Base-by-base conservation (phyloP, 768 basidiomycete genomes). In the Boletus rubroflammeus region DNA sequence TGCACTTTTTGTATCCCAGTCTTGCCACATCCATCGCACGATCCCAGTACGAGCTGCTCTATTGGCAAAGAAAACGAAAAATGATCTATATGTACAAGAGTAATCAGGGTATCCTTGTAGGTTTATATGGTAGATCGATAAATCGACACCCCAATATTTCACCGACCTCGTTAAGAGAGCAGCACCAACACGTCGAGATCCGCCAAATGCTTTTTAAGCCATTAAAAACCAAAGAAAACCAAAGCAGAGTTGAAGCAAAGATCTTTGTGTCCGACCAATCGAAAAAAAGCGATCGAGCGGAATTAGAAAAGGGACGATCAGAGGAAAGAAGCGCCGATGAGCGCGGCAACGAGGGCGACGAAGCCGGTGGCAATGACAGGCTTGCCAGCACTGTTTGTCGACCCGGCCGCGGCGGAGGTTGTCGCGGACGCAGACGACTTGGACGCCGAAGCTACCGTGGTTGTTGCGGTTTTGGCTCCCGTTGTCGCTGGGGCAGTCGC, bases 271-370 rank as follows among this genome's bases (percentile, higher is more conserved):
- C 32, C 23, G 2, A n/a, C 25, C 26, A 23, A 21, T 25, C 2
- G 44, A 29, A 4, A 6, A 39, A 19, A 34, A 5, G 26, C 5
- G 17, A 51, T 35, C 1, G n/a, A 36, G 2, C 38, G n/a, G 21
- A 38, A 21, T 21, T 3, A n/a, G 1, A 42, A 39, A 39, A 8
- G 14, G 2, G 15, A 10, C 11, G 47, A 53, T 67, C 34, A 69
- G 17, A 69, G 23, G 19, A 69, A 28, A 14, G 58, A 38, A 40
- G 57, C 59, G 15, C 67, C 59, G 6, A 70, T n/a, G n/a, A 68
- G 47, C 2, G 53, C 50, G 6, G 67, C 61, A 25, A 52, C 57
- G 23, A 63, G 28, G 3, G 55, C 69, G 15, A 69, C 53, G 6
- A 66, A 21, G 17, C 68, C 55, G 1, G 65, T 62, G 7, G 69